Base-by-base conservation (phyloP, 192 early-diverging fungal species). In the Backusella morwellensis region DNA sequence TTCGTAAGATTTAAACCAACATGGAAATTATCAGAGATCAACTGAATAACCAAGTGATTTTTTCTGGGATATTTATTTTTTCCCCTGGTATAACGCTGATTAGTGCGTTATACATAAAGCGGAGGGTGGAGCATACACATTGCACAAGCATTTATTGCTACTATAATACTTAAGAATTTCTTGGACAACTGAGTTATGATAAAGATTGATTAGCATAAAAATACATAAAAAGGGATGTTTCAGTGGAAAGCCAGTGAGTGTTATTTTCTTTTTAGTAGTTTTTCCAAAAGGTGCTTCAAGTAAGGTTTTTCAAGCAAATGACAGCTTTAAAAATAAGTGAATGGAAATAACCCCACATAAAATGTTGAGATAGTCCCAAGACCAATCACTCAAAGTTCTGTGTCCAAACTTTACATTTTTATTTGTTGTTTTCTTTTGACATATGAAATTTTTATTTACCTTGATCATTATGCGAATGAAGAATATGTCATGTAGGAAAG, bases 1-100 rank as follows among this genome's bases (percentile, higher is more conserved):
- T 63, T 63, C 56, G 56, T 63, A 63, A 63, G 23, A 63, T 63
- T 63, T 63, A 63, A 63, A 63, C 56, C 23, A 63, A 63, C 56
- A 63, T 26, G 26, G 56, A 29, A 63, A 63, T 63, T 29, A 11
- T 0, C 21, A 63, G 21, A 52, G 54, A 63, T 63, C 56, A 63
- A 63, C 56, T 63, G 56, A 63, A 63, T 63, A 44, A 63, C 21
- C 56, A 63, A 63, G 56, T 63, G 56, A 63, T 63, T 63, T 63
- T 23, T 29, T 14, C 21, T 63, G 19, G 47, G 47, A 63, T 63
- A 63, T 63, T 21, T 63, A 11, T 15, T 63, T 63, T 63, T 29
- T 29, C 26, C 56, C 56, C 23, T n/a, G 19, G n/a, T 44, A 44
- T 11, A 52, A 52, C 50, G 1, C 21, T 44, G 17, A 56, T 11